Evolutionary conservation across 148 eudicot species (phyloP), one percentile per base, ranked within the genome.

Genomic region (Dianthus caryophyllus): DNA sequence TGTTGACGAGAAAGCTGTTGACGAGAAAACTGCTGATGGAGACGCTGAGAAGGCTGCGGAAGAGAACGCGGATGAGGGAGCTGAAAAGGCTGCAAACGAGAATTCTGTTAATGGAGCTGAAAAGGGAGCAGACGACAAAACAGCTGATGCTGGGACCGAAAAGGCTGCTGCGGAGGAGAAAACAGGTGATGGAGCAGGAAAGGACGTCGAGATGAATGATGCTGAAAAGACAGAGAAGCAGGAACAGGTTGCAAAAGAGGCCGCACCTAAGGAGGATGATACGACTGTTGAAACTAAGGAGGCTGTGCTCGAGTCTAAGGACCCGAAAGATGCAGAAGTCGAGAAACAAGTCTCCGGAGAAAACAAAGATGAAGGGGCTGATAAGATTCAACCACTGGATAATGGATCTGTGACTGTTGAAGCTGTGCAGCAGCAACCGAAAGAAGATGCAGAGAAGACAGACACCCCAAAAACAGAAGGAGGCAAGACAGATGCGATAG

Each of bases 81-180:
- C 67, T 65, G 71, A 36, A 43, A 66, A 43, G 52, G 75, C 59
- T 65, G 76, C 31, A 22, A 43, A 66, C 18, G 73, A 71, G 59
- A 44, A 43, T 44, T 13, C 68, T 21, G 65, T 31, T 5, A 64
- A 46, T 6, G 58, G 31, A 60, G 46, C 63, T 65, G 71, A 38
- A 43, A 67, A 43, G 31, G 75, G 48, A 65, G 76, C 41, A n/a
- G 43, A 67, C n/a, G 73, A 74, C 15, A 64, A 56, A 44, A 29
- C 18, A 15, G 61, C 17, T 6, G 62, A 27, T 2, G 60, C n/a
- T n/a, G 31, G 43, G 53, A 54, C 51, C 51, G 71, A 26, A 51
- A 65, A 74, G 70, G 41, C 27, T 33, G 72, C 14, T 33, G 72
- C 14, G 52, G 44, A 41, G 10, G 44, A 1, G 44, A 41, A 41